Evolutionary conservation across 257 asterid species (phyloP).

Genomic region (Solanum corneliomulleri): DNA sequence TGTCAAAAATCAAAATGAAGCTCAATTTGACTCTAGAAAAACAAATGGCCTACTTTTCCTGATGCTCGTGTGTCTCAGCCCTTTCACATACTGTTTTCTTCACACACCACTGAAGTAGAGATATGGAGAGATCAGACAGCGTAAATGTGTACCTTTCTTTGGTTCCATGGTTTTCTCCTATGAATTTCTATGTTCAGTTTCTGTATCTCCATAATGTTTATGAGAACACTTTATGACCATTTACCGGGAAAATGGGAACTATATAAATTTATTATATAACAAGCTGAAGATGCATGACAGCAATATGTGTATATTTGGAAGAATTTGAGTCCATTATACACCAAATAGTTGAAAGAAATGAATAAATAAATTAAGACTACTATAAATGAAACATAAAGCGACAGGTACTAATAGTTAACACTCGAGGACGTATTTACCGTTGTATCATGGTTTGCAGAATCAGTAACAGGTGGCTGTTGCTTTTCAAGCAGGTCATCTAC

Average conservation of each 20-base stretch:
- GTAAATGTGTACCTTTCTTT: background rate
- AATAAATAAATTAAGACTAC: background rate
- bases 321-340: background rate
- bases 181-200: background rate
- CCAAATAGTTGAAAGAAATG: background rate
- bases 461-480: background rate
- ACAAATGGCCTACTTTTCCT: background rate
- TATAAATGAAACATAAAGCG: background rate
- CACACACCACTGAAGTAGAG: background rate
- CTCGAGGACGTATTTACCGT: constrained; percentile 6
- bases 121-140: background rate
- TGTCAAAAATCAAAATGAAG: background rate
- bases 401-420: background rate
- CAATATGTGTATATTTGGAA: background rate
- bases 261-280: background rate
- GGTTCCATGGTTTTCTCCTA: background rate
- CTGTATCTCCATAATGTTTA: background rate
- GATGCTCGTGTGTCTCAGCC: background rate
- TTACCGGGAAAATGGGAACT: background rate
- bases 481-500: background rate
- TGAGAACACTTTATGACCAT: background rate
- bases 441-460: constrained; percentile 6
- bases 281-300: background rate
- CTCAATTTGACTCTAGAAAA: background rate
- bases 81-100: background rate